These are phyloP conservation scores for Fusarium transvaalense DNA, from an alignment of 2,329 filamentous ascomycete species.

Conservation along the genomic window DNA sequence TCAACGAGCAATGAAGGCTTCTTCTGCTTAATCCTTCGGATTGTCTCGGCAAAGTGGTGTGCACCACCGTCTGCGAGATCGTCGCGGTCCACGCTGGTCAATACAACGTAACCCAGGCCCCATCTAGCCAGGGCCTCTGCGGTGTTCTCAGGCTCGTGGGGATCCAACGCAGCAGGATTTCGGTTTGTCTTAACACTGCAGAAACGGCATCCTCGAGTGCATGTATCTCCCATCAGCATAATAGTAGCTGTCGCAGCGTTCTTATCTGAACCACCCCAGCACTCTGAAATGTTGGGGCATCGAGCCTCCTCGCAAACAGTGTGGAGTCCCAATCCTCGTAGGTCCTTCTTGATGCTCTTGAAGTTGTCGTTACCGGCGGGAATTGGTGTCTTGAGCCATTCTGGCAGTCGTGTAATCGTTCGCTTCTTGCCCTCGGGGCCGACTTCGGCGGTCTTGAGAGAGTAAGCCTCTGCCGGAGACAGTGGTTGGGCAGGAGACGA, in stretches of 20 bases:
- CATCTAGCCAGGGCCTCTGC: slow-evolving; percentile 92
- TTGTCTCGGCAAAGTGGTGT: slow-evolving; percentile 91
- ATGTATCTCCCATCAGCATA: slow-evolving; percentile 99
- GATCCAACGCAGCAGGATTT: slow-evolving; percentile 82
- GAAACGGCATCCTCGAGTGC: slow-evolving; percentile 95
- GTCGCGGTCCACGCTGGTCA: slow-evolving; percentile 94
- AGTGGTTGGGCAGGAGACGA: slow-evolving; percentile 59
- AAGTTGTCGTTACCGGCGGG: slow-evolving; percentile 84
- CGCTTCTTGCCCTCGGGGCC: slow-evolving; percentile 72
- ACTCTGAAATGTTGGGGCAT: slow-evolving; percentile 97
- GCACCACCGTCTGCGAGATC: slow-evolving; percentile 92
- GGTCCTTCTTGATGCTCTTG: slow-evolving; percentile 94
- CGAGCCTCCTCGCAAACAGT: slow-evolving; percentile 98
- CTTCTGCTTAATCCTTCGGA: slow-evolving; percentile 92
- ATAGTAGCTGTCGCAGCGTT: slow-evolving; percentile 95
- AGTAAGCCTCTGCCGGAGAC: slow-evolving; percentile 67
- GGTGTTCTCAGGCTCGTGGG: slow-evolving; percentile 96
- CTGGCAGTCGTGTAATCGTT: slow-evolving; percentile 80
- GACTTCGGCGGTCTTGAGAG: slow-evolving; percentile 72
- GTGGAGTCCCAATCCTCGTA: slow-evolving; percentile 89
- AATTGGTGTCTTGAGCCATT: slow-evolving; percentile 97
- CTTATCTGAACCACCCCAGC: slow-evolving; percentile 94
- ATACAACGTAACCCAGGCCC: slow-evolving; percentile 95
- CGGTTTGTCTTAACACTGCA: slow-evolving; percentile 95
- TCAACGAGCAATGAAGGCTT: slow-evolving; percentile 82